phyloP scores from a whole-genome alignment of 371 early-diverging fungal genomes.

The Mucor piriformis region DNA sequence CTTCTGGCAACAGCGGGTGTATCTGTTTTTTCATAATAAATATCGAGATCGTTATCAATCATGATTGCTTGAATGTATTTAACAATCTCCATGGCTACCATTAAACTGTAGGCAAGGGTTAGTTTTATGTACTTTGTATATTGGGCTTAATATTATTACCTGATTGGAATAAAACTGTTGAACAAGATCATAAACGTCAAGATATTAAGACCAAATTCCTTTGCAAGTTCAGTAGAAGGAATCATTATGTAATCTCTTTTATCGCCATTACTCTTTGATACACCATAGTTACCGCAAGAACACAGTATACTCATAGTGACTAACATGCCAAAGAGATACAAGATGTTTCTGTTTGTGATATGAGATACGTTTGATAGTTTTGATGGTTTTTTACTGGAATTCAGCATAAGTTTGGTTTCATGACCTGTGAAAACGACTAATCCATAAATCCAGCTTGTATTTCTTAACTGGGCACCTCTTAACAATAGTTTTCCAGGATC shows the following conservation, averaged over 20 bases:
- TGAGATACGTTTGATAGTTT: constrained; percentile 70
- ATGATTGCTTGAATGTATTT: constrained; percentile 81
- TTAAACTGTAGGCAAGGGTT: constrained; percentile 54
- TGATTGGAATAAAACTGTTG: constrained; percentile 92
- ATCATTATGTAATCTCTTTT: constrained; percentile 6
- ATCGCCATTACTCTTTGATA: constrained; percentile 32
- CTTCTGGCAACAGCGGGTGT: constrained; percentile 89
- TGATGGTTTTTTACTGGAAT: constrained; percentile 67
- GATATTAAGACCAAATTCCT: constrained; percentile 69
- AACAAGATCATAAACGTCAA: constrained; percentile 87
- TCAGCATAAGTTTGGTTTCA: constrained; percentile 87
- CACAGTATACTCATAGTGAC: constrained; percentile 83
- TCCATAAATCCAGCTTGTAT: constrained; percentile 86
- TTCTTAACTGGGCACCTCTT: constrained; percentile 81
- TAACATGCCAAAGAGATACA: constrained; percentile 87
- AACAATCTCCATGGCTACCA: constrained; percentile 92
- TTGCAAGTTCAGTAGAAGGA: constrained; percentile 26
- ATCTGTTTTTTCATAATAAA: constrained; percentile 82
- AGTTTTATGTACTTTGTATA: not conserved
- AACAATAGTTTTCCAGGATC: constrained; percentile 80
- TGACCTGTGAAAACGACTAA: constrained; percentile 87
- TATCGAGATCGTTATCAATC: constrained; percentile 83
- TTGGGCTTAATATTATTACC: constrained; percentile 30
- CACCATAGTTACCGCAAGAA: constrained; percentile 71
- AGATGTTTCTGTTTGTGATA: constrained; percentile 91